Conservation (phyloP, 2,329 filamentous ascomycete genomes). For the Fusarium nygamai region DNA sequence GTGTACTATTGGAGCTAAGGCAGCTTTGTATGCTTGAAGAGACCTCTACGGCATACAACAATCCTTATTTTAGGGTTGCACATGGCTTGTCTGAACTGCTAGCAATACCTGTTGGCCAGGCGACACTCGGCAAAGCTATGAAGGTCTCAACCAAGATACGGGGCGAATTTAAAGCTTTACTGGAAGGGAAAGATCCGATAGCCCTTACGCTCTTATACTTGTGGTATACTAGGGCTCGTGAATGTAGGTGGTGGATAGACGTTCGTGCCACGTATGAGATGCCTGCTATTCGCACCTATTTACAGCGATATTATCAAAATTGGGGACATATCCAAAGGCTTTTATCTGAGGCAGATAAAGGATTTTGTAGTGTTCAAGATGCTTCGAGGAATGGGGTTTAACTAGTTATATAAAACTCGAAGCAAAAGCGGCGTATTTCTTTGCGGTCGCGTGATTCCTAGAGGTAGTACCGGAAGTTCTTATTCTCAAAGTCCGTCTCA, state of each 20-base stretch:
- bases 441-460: neutral
- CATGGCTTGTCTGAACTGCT: neutral
- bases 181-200: neutral
- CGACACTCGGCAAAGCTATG: neutral
- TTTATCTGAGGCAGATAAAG: neutral
- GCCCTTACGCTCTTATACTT: neutral
- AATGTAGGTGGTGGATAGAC: neutral
- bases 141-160: neutral
- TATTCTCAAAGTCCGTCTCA: neutral
- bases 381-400: neutral
- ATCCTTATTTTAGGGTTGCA: neutral
- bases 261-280: neutral
- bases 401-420: accelerated
- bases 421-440: neutral
- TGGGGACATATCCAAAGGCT: neutral
- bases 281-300: neutral
- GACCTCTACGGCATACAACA: neutral
- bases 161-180: neutral
- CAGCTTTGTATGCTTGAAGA: neutral
- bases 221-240: neutral
- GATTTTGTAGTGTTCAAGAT: neutral
- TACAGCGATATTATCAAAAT: neutral
- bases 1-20: accelerated
- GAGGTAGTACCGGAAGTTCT: neutral
- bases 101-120: neutral